Evolutionary conservation across 257 asterid genomes (phyloP).

Genomic region (Solanum clarkiae): DNA sequence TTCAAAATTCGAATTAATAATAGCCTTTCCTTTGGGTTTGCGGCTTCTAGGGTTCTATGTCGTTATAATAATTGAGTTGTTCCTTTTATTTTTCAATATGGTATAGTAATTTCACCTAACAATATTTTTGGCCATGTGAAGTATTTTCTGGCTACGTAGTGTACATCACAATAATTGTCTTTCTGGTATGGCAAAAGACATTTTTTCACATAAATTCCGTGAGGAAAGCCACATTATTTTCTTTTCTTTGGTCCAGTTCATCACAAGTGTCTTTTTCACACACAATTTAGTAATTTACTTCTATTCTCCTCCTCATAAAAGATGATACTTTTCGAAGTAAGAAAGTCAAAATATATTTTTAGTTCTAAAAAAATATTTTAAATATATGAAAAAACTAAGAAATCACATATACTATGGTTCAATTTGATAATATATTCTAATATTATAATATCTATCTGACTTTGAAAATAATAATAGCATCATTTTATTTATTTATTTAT

Average conservation of each 20-base stretch:
- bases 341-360: background rate
- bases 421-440: background rate
- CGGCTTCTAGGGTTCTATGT: background rate
- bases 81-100: background rate
- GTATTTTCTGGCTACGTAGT: background rate
- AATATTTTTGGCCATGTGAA: background rate
- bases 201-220: background rate
- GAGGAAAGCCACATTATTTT: background rate
- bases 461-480: background rate
- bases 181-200: background rate
- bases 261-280: background rate
- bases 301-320: background rate
- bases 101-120: background rate
- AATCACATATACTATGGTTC: background rate
- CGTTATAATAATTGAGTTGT: background rate
- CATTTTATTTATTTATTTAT: background rate
- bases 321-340: background rate
- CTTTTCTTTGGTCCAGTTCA: background rate
- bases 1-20: background rate
- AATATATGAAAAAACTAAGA: background rate
- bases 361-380: background rate
- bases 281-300: background rate
- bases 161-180: slow-evolving; percentile 4
- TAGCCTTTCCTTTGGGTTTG: background rate
- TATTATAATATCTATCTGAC: background rate